Conservation (phyloP, 768 basidiomycete genomes). For the Kwoniella dejecticola region DNA sequence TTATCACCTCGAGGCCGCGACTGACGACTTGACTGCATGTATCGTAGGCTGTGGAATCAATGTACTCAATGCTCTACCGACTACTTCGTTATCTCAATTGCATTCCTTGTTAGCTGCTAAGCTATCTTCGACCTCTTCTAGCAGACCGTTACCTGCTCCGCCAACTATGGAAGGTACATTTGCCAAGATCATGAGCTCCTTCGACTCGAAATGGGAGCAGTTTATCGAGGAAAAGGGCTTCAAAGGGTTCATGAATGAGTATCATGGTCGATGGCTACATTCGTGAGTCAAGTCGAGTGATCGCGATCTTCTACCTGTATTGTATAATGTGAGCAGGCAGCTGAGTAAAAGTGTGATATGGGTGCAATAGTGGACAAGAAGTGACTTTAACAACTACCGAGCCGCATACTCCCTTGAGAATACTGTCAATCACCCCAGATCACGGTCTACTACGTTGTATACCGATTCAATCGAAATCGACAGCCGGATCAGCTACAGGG, state of each 20-base stretch:
- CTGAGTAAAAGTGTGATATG: not conserved
- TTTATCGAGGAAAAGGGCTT: slow-evolving; percentile 75
- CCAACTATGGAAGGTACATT: slow-evolving; percentile 74
- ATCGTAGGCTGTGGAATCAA: slow-evolving; percentile 82
- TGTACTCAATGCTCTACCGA: slow-evolving; percentile 76
- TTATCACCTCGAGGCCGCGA: not conserved
- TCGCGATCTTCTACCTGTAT: not conserved
- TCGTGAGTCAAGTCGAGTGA: slow-evolving; percentile 81
- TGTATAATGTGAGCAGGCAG: not conserved
- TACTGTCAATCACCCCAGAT: slow-evolving; percentile 81
- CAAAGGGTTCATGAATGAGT: slow-evolving; percentile 74
- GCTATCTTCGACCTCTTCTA: slow-evolving; percentile 14
- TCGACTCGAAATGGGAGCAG: slow-evolving; percentile 74
- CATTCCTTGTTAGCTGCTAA: slow-evolving; percentile 54
- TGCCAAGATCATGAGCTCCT: slow-evolving; percentile 72
- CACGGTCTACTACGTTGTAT: slow-evolving; percentile 83
- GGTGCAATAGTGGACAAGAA: slow-evolving; percentile 37
- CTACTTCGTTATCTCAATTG: slow-evolving; percentile 77
- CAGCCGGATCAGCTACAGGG: slow-evolving; percentile 10
- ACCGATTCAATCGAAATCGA: slow-evolving; percentile 13
- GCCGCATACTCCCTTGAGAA: slow-evolving; percentile 71
- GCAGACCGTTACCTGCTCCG: slow-evolving; percentile 48
- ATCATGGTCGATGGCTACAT: slow-evolving; percentile 84
- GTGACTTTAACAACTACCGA: slow-evolving; percentile 75
- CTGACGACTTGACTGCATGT: not conserved